These are phyloP conservation scores for Auxenochlorella protothecoides DNA, from an alignment of 139 green algal species.

Conservation along the genomic window DNA sequence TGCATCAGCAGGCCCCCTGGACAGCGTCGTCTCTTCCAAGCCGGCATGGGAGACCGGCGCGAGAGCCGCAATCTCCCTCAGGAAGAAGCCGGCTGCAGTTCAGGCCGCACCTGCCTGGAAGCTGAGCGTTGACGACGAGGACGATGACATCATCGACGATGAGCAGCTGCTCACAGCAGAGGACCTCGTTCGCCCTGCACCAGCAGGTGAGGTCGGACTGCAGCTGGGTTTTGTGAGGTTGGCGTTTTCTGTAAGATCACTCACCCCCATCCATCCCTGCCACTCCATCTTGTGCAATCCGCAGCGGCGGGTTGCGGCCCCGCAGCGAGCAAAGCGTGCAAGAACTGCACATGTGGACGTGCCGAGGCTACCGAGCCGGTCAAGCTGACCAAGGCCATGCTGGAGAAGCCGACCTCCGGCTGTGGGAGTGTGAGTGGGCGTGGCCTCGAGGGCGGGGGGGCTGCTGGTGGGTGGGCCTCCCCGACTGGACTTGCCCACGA, in stretches of 20 bases:
- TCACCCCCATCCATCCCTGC: background rate
- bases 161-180: conserved; percentile 83
- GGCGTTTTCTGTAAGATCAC: no score
- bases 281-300: background rate
- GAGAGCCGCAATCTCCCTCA: conserved; percentile 40
- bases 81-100: conserved; percentile 5
- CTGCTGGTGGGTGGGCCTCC: no score
- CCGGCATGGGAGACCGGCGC: conserved; percentile 47
- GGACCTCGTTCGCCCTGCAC: conserved; percentile 48
- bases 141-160: conserved; percentile 88
- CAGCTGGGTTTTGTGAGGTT: background rate
- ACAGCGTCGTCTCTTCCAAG: conserved; percentile 14
- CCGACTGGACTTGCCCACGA: no score
- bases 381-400: conserved; percentile 74
- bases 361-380: conserved; percentile 55
- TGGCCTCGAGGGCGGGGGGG: no score
- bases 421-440: conserved; percentile 71
- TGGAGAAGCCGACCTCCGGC: conserved; percentile 80
- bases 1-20: no score
- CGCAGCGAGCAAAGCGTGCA: conserved; percentile 79
- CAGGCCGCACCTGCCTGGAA: conserved; percentile 13
- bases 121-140: conserved; percentile 30
- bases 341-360: conserved; percentile 90
- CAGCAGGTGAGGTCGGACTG: conserved; percentile 6
- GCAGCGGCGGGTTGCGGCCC: background rate